Conservation (phyloP, 139 green algal genomes). For the Haematococcus lacustris region DNA sequence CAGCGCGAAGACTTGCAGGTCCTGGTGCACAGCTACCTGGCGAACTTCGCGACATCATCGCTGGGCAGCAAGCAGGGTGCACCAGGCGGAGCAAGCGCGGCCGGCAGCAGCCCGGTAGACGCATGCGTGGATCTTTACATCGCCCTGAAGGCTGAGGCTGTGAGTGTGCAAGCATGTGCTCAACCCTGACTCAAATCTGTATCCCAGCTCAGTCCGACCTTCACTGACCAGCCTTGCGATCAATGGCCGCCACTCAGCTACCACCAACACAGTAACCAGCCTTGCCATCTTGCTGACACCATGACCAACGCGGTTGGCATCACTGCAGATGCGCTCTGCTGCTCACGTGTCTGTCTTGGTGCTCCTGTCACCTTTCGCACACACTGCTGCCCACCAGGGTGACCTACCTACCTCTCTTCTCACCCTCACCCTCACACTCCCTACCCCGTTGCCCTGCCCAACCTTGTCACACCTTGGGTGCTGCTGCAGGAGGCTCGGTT, state of each 20-base stretch:
- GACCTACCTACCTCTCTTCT: no score
- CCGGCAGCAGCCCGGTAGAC: conserved; percentile 52
- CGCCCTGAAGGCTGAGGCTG: conserved; percentile 64
- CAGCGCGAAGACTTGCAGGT: conserved; percentile 68
- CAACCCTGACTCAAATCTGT: no score
- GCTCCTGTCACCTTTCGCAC: no score
- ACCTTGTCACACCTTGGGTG: no score
- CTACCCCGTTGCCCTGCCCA: not conserved
- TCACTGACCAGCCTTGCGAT: no score
- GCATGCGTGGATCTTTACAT: conserved; percentile 91
- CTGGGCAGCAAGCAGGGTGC: no score
- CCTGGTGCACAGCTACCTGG: conserved; percentile 76
- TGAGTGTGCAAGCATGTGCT: conserved; percentile 20
- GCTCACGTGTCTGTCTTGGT: not conserved
- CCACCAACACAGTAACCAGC: not conserved
- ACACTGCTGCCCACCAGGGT: no score
- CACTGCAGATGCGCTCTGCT: not conserved
- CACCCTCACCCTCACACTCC: no score
- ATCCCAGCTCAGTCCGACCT: no score
- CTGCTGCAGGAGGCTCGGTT: conserved; percentile 47
- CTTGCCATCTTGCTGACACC: not conserved
- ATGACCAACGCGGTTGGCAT: not conserved
- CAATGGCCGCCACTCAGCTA: not conserved
- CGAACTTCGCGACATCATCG: conserved; percentile 13
- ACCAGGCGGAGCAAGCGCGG: not conserved